Percentiles rank a stretch among this genome's conserved stretches.
phyloP scores from a whole-genome alignment of 2,329 filamentous ascomycete genomes.

The Aspergillus persii region DNA sequence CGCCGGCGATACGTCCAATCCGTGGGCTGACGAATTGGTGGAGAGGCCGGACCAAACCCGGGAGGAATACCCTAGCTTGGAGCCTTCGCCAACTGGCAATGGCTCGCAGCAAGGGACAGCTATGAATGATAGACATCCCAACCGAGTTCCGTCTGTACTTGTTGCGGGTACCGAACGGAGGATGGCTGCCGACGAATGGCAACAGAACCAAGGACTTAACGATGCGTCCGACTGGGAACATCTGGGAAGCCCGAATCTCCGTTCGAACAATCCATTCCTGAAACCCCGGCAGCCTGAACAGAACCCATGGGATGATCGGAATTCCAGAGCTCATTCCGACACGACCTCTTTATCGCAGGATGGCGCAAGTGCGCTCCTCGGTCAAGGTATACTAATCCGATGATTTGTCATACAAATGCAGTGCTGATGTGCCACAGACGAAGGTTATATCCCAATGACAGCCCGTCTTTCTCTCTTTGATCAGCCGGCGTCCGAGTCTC shows the following conservation, averaged over 20 bases:
- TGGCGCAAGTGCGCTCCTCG: conserved; percentile 27
- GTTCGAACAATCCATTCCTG: conserved; percentile 42
- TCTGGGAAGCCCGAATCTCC: conserved; percentile 23
- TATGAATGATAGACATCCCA: conserved; percentile 9
- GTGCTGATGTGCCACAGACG: conserved; percentile 18
- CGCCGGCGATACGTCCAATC: conserved; percentile 26
- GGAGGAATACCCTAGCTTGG: conserved; percentile 9
- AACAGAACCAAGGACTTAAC: conserved; percentile 8
- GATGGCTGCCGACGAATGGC: conserved; percentile 22
- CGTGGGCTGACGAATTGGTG: conserved; percentile 32
- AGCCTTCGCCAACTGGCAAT: conserved; percentile 5
- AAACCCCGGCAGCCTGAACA: conserved; percentile 26
- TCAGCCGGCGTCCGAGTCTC: conserved; percentile 22
- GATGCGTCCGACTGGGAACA: conserved; percentile 23
- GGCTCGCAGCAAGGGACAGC: background rate
- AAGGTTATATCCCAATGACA: conserved; percentile 42
- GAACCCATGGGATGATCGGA: conserved; percentile 20
- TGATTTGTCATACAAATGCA: background rate
- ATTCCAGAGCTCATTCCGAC: conserved; percentile 12
- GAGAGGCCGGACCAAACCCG: conserved; percentile 18
- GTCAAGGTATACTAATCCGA: conserved; percentile 28
- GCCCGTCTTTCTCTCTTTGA: conserved; percentile 39
- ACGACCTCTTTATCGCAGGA: conserved; percentile 20
- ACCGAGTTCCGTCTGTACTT: conserved; percentile 22
- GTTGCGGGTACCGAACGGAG: conserved; percentile 22